Evolutionary conservation across 192 early-diverging fungal genomes (phyloP), one percentile per base, ranked within the genome.

Genomic region (Coemansia aciculifera): DNA sequence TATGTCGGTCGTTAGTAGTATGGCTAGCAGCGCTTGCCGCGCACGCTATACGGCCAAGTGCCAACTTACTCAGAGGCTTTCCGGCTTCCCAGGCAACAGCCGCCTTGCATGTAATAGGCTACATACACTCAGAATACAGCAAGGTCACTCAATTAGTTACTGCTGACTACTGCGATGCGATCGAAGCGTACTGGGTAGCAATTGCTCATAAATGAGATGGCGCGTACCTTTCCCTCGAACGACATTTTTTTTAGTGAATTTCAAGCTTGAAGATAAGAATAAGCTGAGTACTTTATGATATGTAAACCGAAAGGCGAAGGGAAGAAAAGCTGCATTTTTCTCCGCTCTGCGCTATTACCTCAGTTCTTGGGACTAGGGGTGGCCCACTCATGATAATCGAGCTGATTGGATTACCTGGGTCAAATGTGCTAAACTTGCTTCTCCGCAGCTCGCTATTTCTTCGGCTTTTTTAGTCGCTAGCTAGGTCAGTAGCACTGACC

Each of bases 21-120:
- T 27, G 51, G 3, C 51, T 13, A 29, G 51, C 24, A 3, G 51
- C 51, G 51, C 10, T 29, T 29, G 12, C 31, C 5, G 3, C 51
- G 11, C 3, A 13, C 12, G 9, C 24, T 1, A 52, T 29, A 23
- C 23, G 27, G 51, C 51, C 51, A 27, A 11, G 11, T 52, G 11
- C 11, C 32, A 15, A 87, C 91, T 75, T 89, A 95, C 94, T 87
- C 31, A 99, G 87, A 37, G 95, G 94, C 80, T 97, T 92, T 38
- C 87, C 89, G 60, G 97, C 88, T 68, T 92, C 93, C 95, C 95
- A 97, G 64, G 97, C 97, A 54, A 99, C 81, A 19, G 97, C 97
- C 60, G 97, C 97, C 73, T 90, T 90, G 85, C 97, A 93, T 59
- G 85, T 90, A 61, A 93, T 93, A 66, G 74, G 49, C 79, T 83